phyloP scores from a whole-genome alignment of 495 filamentous ascomycete species.

The Neurospora hispaniola region DNA sequence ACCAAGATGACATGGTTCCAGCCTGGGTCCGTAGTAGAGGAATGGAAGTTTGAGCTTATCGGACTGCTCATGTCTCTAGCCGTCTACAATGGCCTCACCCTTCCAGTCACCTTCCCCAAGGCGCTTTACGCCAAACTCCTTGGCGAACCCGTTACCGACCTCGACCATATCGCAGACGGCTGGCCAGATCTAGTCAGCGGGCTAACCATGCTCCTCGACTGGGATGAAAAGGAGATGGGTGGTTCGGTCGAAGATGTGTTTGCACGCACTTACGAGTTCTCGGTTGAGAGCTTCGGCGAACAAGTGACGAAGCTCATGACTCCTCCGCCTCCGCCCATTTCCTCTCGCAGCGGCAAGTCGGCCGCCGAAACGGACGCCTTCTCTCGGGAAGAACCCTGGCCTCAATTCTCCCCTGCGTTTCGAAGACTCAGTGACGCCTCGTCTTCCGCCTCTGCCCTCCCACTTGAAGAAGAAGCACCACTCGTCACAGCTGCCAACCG shows the following conservation, averaged over 20 bases:
- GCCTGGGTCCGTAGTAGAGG: slow-evolving; percentile 63
- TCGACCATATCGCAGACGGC: slow-evolving; percentile 71
- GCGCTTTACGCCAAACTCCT: slow-evolving; percentile 77
- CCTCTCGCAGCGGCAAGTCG: not conserved
- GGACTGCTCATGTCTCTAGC: slow-evolving; percentile 81
- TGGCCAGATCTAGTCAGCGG: slow-evolving; percentile 75
- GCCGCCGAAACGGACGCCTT: not conserved
- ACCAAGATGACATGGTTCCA: slow-evolving; percentile 81
- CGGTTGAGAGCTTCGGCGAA: slow-evolving; percentile 56
- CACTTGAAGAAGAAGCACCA: slow-evolving; percentile 35
- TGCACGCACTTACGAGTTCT: slow-evolving; percentile 73
- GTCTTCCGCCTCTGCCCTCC: slow-evolving; percentile 18
- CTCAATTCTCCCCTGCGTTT: slow-evolving; percentile 23
- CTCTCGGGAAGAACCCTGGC: slow-evolving; percentile 22
- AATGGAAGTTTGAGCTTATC: slow-evolving; percentile 84
- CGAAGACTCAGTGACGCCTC: slow-evolving; percentile 3
- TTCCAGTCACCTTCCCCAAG: slow-evolving; percentile 79
- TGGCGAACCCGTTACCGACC: slow-evolving; percentile 48
- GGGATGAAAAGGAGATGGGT: slow-evolving; percentile 48
- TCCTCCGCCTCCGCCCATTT: not conserved
- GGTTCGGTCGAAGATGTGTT: slow-evolving; percentile 76
- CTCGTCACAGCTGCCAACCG: slow-evolving; percentile 70
- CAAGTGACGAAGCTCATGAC: slow-evolving; percentile 40
- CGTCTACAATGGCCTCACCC: slow-evolving; percentile 86
- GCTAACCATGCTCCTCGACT: slow-evolving; percentile 57